Evolutionary conservation across 768 basidiomycete genomes (phyloP), one percentile per base, ranked within the genome.

Genomic region (Hypholoma fasciculare): DNA sequence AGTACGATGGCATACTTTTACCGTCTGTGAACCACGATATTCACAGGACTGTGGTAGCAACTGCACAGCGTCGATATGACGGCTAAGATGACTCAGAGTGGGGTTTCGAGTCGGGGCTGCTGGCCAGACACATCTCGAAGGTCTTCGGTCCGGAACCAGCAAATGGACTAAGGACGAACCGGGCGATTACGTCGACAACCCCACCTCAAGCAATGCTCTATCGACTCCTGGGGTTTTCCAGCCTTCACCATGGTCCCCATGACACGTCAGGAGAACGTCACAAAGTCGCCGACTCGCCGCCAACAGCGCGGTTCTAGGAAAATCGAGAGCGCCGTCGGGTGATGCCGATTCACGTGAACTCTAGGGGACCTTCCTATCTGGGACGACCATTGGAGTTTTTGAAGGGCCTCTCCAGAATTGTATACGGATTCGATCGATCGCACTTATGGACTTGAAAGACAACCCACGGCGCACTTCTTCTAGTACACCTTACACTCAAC

Each of bases 351-450:
- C 23, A 23, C 61, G 23, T 64, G 68, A 56, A 54, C 36, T 20
- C 8, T 23, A 57, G 51, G 56, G 48, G 51, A 67, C 61, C 63
- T 75, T 70, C 73, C 72, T 70, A 65, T 68, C 62, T 64, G 30
- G 72, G 73, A 63, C 58, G 52, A 64, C 43, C 47, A 52, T 47
- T 61, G 59, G 57, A 66, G 70, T 74, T 74, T 75, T 61, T 56
- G 61, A 46, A 47, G 49, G 46, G 23, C 43, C 61, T 61, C 62
- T 63, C 70, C 70, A 57, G 56, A 65, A 70, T 69, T 67, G 63
- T 66, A 61, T 50, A 62, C 56, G 60, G 54, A 58, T 69, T 63
- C 67, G 70, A 75, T 76, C 74, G 74, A 76, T 78, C 73, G 67
- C 68, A 56, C 42, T 56, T 55, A 62, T 42, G 44, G 50, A 27